These are phyloP conservation scores for Eucalyptus grandis DNA, from an alignment of 345 rosid species.

Conservation along the genomic window DNA sequence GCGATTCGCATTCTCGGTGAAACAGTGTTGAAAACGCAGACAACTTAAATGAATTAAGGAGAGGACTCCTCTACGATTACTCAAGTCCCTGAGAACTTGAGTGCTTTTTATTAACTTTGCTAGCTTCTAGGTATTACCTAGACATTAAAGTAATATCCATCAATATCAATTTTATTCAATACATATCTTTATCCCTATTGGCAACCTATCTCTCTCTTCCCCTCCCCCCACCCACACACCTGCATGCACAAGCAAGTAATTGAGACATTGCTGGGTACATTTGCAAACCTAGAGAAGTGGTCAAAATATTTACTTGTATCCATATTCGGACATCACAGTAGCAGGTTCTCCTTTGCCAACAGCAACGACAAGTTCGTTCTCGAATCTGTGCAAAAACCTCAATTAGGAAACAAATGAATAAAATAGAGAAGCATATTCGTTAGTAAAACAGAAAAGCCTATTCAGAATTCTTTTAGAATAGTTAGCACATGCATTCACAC, in stretches of 20 bases:
- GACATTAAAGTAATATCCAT: background rate
- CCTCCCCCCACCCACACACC: background rate
- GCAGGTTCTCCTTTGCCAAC: conserved; percentile 93
- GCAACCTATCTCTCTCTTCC: background rate
- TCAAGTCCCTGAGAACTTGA: background rate
- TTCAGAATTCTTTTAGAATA: background rate
- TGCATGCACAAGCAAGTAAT: background rate
- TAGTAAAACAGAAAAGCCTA: background rate
- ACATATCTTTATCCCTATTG: background rate
- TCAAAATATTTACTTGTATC: conserved; percentile 45
- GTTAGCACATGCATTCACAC: background rate
- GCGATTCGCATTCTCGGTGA: background rate
- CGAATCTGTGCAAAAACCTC: conserved; percentile 23
- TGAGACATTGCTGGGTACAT: background rate
- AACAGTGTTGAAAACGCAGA: background rate
- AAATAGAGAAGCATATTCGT: background rate
- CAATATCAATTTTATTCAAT: background rate
- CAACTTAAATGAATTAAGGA: background rate
- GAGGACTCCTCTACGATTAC: background rate
- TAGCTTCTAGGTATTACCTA: background rate
- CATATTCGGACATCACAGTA: conserved; percentile 70
- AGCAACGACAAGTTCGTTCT: conserved; percentile 66
- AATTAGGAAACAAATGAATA: background rate
- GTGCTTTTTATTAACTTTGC: background rate
- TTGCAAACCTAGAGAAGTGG: background rate